These are phyloP conservation scores for Pisolithus albus DNA, from an alignment of 768 basidiomycete species.

Conservation along the genomic window DNA sequence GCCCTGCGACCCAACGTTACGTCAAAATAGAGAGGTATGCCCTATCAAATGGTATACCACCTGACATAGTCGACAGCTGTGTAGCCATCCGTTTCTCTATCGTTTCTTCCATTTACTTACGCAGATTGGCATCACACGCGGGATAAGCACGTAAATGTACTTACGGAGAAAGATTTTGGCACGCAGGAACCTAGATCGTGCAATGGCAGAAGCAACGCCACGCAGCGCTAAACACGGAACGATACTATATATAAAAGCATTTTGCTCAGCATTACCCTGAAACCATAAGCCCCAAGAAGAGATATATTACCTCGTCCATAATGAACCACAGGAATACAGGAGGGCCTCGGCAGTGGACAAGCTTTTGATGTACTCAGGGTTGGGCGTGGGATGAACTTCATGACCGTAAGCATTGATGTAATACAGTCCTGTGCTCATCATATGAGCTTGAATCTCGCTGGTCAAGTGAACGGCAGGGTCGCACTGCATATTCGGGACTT, in stretches of 20 bases:
- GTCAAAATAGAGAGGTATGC: neutral
- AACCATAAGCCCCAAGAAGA: slow-evolving; percentile 1
- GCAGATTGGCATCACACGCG: slow-evolving; percentile 4
- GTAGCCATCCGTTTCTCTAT: slow-evolving; percentile 85
- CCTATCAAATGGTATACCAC: slow-evolving; percentile 32
- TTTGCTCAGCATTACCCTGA: slow-evolving; percentile 4
- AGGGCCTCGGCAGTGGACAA: slow-evolving; percentile 58
- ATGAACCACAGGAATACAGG: slow-evolving; percentile 88
- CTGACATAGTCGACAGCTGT: slow-evolving; percentile 77
- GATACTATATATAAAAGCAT: slow-evolving; percentile 41
- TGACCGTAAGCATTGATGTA: slow-evolving; percentile 90
- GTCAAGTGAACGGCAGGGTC: slow-evolving; percentile 23
- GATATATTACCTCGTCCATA: slow-evolving; percentile 77
- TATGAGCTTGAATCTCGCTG: too few species aligned
- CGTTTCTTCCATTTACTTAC: slow-evolving; percentile 80
- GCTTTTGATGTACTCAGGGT: slow-evolving; percentile 67
- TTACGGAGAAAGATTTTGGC: slow-evolving; percentile 83
- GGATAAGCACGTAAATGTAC: slow-evolving; percentile 20
- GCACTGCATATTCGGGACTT: slow-evolving; percentile 56
- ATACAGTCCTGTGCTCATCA: slow-evolving; percentile 49
- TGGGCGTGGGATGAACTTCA: slow-evolving; percentile 87
- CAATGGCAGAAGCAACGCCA: slow-evolving; percentile 73
- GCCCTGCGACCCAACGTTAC: slow-evolving; percentile 37
- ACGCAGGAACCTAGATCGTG: slow-evolving; percentile 58
- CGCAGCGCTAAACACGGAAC: slow-evolving; percentile 87